Percentiles rank a stretch among this genome's conserved stretches.
phyloP scores from a whole-genome alignment of 148 eudicot species.

The Nepenthes mirabilis region DNA sequence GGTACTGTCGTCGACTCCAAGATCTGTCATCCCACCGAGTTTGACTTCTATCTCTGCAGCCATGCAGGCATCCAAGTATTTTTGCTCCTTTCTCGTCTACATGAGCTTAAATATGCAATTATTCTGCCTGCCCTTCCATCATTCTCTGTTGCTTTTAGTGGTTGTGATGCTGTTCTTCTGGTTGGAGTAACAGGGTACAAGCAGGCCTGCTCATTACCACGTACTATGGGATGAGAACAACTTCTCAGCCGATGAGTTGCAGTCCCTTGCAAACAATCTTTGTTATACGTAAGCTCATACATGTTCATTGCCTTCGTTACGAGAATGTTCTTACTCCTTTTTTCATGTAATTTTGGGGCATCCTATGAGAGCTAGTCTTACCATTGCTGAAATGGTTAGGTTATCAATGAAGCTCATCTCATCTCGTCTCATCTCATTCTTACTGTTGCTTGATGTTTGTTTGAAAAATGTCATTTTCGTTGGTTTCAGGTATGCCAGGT shows the following conservation, averaged over 20 bases:
- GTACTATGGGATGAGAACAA: constrained; percentile 67
- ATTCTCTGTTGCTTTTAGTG: background rate
- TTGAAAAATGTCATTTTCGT: background rate
- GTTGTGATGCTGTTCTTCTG: background rate
- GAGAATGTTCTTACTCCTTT: background rate
- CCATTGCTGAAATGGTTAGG: background rate
- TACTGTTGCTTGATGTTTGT: background rate
- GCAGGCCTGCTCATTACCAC: constrained; percentile 83
- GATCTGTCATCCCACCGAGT: constrained; percentile 61
- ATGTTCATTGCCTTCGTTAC: background rate
- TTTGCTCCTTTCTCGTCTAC: background rate
- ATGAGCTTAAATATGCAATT: background rate
- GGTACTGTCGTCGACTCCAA: constrained; percentile 60
- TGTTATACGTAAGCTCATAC: constrained; percentile 52
- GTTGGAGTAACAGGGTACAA: constrained; percentile 49
- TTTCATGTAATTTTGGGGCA: background rate
- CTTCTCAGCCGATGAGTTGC: constrained; percentile 53
- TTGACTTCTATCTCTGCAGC: constrained; percentile 60
- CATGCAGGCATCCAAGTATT: constrained; percentile 86
- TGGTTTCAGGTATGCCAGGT: constrained; percentile 60
- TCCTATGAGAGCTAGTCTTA: background rate
- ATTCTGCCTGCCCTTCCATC: background rate
- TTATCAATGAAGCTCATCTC: background rate
- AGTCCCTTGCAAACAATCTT: constrained; percentile 45
- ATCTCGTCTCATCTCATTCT: background rate